Conservation (phyloP, 2,329 filamentous ascomycete species). For the Fusarium torulosum region DNA sequence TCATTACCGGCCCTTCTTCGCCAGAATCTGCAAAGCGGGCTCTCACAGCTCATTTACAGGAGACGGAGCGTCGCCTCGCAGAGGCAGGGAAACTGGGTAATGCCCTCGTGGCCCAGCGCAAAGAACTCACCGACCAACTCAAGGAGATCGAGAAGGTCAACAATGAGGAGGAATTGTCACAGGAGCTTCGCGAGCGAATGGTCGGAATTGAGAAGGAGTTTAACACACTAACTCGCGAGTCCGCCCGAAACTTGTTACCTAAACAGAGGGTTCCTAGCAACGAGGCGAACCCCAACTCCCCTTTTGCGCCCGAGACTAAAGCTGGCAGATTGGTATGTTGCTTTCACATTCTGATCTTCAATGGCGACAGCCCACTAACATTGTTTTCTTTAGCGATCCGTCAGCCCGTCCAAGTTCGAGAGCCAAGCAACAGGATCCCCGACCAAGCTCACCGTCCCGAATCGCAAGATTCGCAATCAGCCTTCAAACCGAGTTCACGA, state of each 20-base stretch:
- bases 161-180: constrained; percentile 80
- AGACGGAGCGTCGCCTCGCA: constrained; percentile 91
- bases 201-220: constrained; percentile 93
- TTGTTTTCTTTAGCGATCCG: constrained; percentile 66
- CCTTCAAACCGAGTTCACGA: constrained; percentile 90
- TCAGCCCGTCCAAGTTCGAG: constrained; percentile 83
- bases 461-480: constrained; percentile 90
- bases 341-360: constrained; percentile 1
- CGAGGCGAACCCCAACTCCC: constrained; percentile 67
- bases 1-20: constrained; percentile 79
- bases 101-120: constrained; percentile 86
- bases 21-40: constrained; percentile 89
- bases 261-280: constrained; percentile 84
- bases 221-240: constrained; percentile 91
- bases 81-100: constrained; percentile 92
- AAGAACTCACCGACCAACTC: constrained; percentile 83
- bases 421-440: constrained; percentile 87
- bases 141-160: constrained; percentile 86
- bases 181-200: constrained; percentile 85
- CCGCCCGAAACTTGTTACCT: constrained; percentile 86
- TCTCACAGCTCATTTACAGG: constrained; percentile 89
- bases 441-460: constrained; percentile 88
- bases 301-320: constrained; percentile 65
- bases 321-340: constrained; percentile 67
- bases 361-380: constrained; percentile 10